Base-by-base conservation (phyloP, 768 basidiomycete species). In the Chalciporus piperatus region DNA sequence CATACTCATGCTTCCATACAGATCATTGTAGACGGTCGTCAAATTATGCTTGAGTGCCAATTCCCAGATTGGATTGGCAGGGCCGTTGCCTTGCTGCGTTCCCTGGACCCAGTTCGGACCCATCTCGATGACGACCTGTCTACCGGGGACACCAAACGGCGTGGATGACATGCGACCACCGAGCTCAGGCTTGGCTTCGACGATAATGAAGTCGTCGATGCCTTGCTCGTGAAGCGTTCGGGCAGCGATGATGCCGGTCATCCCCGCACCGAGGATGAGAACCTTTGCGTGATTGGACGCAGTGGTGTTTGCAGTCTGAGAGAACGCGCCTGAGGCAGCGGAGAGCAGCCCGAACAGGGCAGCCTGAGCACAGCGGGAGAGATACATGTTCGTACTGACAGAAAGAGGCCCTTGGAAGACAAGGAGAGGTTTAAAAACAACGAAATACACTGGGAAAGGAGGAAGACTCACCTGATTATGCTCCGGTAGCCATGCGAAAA, bases 171-270 rank as follows among this genome's bases (percentile, higher is more conserved):
- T 75, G 12, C 86, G 75, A 23, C 85, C 86, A 3, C 85, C 85
- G 0, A 87, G 72, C 58, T 79, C 77, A 19, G 61, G 49, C n/a
- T 78, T 73, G 1, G 76, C 85, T 49, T 87, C 85, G 19, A 87
- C 59, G 42, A 88, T 72, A 48, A 83, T 61, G 59, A 83, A 85
- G 59, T 83, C 72, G n/a, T 74, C 54, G 55, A 85, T 74, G 5
- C 80, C 81, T 20, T 74, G 67, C 42, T 76, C 65, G 41, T 83
- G 74, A 8, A 85, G 70, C 0, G 82, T 79, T 25, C 79, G 76
- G 12, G 86, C 85, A 10, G 84, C 83, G 32, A 82, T 82, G 17
- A 86, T 69, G 10, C 85, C 85, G 5, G 85, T 69, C 37, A 86
- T 76, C 9, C 85, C 85, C 28, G 82, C 84, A 5, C 85, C 85